These are phyloP conservation scores for Haplographium delicatum DNA, from an alignment of 495 filamentous ascomycete species.

Conservation along the genomic window DNA sequence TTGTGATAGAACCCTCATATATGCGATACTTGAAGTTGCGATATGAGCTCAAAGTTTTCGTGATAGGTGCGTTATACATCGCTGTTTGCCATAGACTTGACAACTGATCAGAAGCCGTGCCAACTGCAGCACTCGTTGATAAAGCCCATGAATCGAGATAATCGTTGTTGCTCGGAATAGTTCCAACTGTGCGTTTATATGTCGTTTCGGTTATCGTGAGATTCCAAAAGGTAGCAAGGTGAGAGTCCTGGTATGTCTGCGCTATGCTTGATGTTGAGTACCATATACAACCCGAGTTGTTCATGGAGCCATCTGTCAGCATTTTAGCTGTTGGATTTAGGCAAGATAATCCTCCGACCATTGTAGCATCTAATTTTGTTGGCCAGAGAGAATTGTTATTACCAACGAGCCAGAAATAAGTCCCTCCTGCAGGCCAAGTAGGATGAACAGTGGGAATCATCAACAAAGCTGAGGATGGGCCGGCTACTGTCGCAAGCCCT, in stretches of 20 bases:
- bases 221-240: not conserved
- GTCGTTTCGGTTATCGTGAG: not conserved
- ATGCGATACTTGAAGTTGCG: not conserved
- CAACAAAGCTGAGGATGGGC: not conserved
- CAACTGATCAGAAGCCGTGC: not conserved
- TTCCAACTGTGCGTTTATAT: not conserved
- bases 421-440: not conserved
- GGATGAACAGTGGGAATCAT: not conserved
- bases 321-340: not conserved
- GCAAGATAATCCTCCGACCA: not conserved
- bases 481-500: not conserved
- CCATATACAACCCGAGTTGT: not conserved
- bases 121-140: not conserved
- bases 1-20: not conserved
- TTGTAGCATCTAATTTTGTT: not conserved
- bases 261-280: not conserved
- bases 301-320: not conserved
- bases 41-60: not conserved
- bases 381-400: not conserved
- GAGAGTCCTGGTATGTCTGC: not conserved
- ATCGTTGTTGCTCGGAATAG: not conserved
- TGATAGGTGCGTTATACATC: not conserved
- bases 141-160: not conserved
- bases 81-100: not conserved
- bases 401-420: slow-evolving; percentile 1